Evolutionary conservation across 2,329 filamentous ascomycete genomes (phyloP), one percentile per base, ranked within the genome.

Genomic region (Periconia sp.): DNA sequence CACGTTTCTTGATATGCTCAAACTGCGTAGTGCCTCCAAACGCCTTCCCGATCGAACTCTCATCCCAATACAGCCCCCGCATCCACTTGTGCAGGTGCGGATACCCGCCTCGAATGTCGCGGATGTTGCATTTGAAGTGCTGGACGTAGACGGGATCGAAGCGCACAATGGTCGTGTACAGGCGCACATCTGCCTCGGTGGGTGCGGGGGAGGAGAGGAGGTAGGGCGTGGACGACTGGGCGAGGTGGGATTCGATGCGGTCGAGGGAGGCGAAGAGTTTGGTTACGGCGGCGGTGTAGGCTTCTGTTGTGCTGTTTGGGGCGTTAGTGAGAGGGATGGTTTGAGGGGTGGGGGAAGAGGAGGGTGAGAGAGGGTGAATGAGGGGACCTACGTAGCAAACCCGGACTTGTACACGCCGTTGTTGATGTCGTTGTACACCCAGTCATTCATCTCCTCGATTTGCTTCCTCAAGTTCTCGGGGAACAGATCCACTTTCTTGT

Each of bases 21-120:
- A 96, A 96, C 74, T 97, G 84, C 19, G 92, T 96, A 56, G 92
- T 94, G 48, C 89, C 84, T 58, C 79, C 79, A 77, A 96, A 97
- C 2, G 91, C 23, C 23, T 27, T 27, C 5, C 23, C 91, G 0
- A 85, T 80, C 20, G 85, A 73, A 62, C 88, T 87, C 18, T 44
- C 17, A 23, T 30, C 43, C 92, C 92, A 96, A 78, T 96, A 97
- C 63, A 96, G 77, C 67, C 87, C 82, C 51, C 90, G 82, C 76
- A 96, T 74, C 92, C 92, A 97, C 55, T 77, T 79, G 77, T 97
- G 90, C 54, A 96, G 77, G 47, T 82, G 79, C 27, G 92, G 92
- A 71, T 94, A 97, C 1, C 91, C 91, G 8, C 84, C 87, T 41
- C 92, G 83, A 68, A 96, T 92, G 73, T 95, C 91, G 20, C 87